phyloP scores from a whole-genome alignment of 2,329 filamentous ascomycete genomes.

The Penicillium brevicompactum region DNA sequence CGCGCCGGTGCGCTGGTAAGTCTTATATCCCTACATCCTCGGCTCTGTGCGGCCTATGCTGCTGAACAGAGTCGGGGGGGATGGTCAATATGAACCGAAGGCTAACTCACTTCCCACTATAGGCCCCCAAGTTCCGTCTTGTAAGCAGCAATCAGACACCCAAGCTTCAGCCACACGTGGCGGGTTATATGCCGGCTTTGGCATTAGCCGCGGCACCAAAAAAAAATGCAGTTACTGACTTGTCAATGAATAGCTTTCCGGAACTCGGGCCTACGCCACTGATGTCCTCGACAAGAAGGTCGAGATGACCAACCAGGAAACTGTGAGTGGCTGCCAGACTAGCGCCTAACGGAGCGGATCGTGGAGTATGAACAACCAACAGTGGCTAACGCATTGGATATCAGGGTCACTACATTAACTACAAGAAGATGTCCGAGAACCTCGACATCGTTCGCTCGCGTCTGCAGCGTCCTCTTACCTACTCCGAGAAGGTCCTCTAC shows the following conservation, averaged over 20 bases:
- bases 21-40: conserved; percentile 19
- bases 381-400: conserved; percentile 29
- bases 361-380: conserved; percentile 2
- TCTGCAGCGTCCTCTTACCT: conserved; percentile 90
- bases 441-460: conserved; percentile 84
- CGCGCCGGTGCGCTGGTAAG: conserved; percentile 52
- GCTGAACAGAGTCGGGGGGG: neutral
- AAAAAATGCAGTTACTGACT: conserved; percentile 28
- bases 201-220: neutral
- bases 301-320: conserved; percentile 95
- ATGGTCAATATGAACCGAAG: conserved; percentile 8
- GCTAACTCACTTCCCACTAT: conserved; percentile 24
- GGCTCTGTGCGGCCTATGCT: neutral
- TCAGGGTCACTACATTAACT: conserved; percentile 92
- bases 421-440: conserved; percentile 98
- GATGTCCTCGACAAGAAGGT: conserved; percentile 93
- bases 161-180: conserved; percentile 1
- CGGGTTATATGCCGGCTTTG: conserved; percentile 1
- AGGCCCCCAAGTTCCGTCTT: conserved; percentile 50
- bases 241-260: conserved; percentile 57
- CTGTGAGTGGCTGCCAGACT: conserved; percentile 47
- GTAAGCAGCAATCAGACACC: conserved; percentile 37
- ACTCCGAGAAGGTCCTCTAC: conserved; percentile 98
- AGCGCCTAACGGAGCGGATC: conserved; percentile 11
- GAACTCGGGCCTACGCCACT: conserved; percentile 76